Percentiles rank a stretch among this genome's conserved stretches.
These are phyloP conservation scores for Pseudocercospora vitis DNA, from an alignment of 2,329 filamentous ascomycete species.

Conservation along the genomic window DNA sequence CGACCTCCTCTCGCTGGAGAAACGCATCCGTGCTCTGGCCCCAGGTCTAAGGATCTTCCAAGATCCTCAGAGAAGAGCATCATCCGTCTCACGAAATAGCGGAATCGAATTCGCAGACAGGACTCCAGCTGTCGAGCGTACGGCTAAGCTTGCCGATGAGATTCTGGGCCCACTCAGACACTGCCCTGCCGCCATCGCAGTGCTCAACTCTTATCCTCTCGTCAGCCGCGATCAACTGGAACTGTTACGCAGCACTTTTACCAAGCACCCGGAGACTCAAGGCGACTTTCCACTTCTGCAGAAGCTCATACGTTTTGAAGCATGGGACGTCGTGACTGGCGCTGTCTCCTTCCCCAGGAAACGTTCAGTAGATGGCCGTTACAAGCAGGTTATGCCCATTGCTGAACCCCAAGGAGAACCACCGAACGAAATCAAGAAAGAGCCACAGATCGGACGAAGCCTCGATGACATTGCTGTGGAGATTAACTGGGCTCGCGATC, in stretches of 20 bases:
- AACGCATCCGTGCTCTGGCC: conserved; percentile 1
- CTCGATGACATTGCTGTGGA: conserved; percentile 19
- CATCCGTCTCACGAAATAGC: not conserved
- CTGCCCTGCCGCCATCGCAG: conserved; percentile 10
- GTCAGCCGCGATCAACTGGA: conserved; percentile 5
- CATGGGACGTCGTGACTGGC: not conserved
- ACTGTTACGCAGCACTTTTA: conserved; percentile 1
- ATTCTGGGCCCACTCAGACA: conserved; percentile 12
- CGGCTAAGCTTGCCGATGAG: conserved; percentile 8
- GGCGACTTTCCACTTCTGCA: conserved; percentile 6
- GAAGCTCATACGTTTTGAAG: conserved; percentile 3
- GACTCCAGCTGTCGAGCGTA: not conserved
- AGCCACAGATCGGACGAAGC: not conserved
- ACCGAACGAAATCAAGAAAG: conserved; percentile 1
- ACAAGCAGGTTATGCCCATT: not conserved
- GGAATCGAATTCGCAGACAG: not conserved
- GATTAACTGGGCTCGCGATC: conserved; percentile 19
- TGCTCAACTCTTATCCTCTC: conserved; percentile 4
- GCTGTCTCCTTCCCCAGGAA: not conserved
- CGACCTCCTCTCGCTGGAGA: conserved; percentile 1
- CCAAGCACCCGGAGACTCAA: conserved; percentile 10
- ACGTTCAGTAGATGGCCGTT: not conserved
- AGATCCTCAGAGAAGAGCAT: not conserved
- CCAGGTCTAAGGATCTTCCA: not conserved
- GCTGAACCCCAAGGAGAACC: not conserved